Base-by-base conservation (phyloP, 805 yeast species). In the Candida maris region DNA sequence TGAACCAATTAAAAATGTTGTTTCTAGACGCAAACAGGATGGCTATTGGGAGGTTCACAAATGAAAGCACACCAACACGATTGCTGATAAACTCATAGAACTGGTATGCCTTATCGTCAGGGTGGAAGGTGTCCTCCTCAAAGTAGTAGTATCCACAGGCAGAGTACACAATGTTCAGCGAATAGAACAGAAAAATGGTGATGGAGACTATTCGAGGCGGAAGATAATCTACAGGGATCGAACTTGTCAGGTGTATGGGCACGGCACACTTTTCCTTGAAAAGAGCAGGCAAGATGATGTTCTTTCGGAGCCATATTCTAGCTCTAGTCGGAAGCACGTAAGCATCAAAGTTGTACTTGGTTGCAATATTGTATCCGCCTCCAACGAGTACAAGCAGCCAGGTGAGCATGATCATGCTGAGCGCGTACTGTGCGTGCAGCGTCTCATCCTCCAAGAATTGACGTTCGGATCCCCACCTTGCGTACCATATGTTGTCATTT, bases 141-240 rank as follows among this genome's bases (percentile, higher is more conserved):
- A 26, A 26, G 14, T 26, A 26, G 14, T 8, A 9, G 29, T 9
- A 26, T 8, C 29, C 29, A 9, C 12, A 13, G 7, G 29, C 12
- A 8, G 13, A 9, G 29, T n/a, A 26, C 14, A 26, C 7, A 26
- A 26, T 26, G 29, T 26, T 26, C 8, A 26, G 14, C 14, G 29
- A 13, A 26, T 26, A 26, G 14, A n/a, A 26, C 7, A 26, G 29
- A 26, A 26, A 9, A 9, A 26, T 26, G 14, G 29, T 26, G 13
- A 26, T 8, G 12, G 29, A 26, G 14, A 26, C 29, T 9, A 26
- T 26, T 26, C 29, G 8, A 8, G 29, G 29, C 8, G 29, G 29
- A 26, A 26, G 12, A n/a, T 26, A 26, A 16, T n/a, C 29, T 7
- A 26, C 7, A n/a, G 29, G 29, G 13, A 26, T 8, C 15, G 15